Evolutionary conservation across 768 basidiomycete genomes (phyloP), one percentile per base, ranked within the genome.

Genomic region (Mycena rosella): DNA sequence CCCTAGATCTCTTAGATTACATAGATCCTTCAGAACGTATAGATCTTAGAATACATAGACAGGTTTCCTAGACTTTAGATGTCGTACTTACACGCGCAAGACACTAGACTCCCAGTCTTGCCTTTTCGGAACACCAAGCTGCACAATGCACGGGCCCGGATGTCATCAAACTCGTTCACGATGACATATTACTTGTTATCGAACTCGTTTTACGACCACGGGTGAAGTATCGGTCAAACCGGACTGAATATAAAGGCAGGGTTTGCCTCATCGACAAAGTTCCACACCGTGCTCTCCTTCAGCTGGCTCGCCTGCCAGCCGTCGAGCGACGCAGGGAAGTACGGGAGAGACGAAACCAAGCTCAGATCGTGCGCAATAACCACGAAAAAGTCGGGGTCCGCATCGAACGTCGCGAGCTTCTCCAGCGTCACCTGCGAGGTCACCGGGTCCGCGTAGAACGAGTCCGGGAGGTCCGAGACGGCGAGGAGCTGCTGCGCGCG

Each of bases 331-430:
- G 18, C 20, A 3, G 67, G 67, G 36, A 57, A 65, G 49, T 65
- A 62, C 30, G 67, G 65, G 14, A 71, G 20, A 3, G 20, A 54
- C 1, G 20, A 24, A 0, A 45, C 22, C 29, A 67, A 48, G 38
- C 65, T 70, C 13, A 24, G 5, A 47, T 72, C 72, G 44, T 72
- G 72, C 7, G 72, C 58, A 15, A 68, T 40, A 26, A 72, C 17
- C 11, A 72, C 59, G 17, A 72, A 60, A 6, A 72, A 57, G 38
- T 72, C 69, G 8, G 56, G 44, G 49, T 70, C 63, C n/a, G 69
- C 65, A 30, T 72, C 72, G 20, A 66, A 67, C n/a, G 38, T 44
- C 20, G 60, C 65, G 26, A 72, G 26, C 58, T 68, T 70, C 20
- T 68, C 65, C 5, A 64, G 15, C n/a, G 72, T 60, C 1, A 70